A percentile compares a stretch with the other conserved stretches of the same genome.
phyloP scores from a whole-genome alignment of 2,329 filamentous ascomycete genomes.

The Colletotrichum neosansevieriae region DNA sequence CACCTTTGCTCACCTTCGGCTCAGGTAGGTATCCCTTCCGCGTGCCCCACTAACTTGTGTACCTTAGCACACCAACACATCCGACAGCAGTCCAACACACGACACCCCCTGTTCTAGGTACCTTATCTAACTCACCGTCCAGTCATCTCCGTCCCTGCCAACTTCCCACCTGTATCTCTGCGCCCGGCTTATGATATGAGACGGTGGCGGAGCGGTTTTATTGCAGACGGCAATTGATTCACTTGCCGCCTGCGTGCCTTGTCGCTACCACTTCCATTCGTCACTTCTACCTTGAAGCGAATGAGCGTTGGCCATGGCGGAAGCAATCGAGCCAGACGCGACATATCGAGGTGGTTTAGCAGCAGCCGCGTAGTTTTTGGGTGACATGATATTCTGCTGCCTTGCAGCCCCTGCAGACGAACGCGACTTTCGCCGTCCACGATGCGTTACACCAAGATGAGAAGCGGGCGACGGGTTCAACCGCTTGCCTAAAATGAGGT shows the following conservation, averaged over 20 bases:
- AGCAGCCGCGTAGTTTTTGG: slow-evolving; percentile 14
- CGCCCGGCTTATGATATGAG: slow-evolving; percentile 34
- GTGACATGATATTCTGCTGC: neutral
- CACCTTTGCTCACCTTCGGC: too few species aligned
- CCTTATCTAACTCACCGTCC: slow-evolving; percentile 15
- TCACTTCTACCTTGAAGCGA: slow-evolving; percentile 5
- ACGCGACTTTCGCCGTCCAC: neutral
- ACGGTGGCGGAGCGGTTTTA: slow-evolving; percentile 33
- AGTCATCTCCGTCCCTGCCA: slow-evolving; percentile 20
- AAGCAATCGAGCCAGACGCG: neutral
- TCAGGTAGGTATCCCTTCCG: slow-evolving; percentile 7
- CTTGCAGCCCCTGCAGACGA: neutral
- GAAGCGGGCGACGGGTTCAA: neutral
- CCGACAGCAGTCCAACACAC: too few species aligned
- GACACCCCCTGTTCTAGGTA: neutral
- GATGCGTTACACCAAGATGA: neutral
- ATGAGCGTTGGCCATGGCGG: neutral
- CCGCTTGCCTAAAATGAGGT: neutral
- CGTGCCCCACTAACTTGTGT: slow-evolving; percentile 28
- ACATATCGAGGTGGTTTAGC: slow-evolving; percentile 15
- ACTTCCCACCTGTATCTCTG: slow-evolving; percentile 19
- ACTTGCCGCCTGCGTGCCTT: neutral
- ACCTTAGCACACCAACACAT: slow-evolving; percentile 5
- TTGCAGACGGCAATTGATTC: slow-evolving; percentile 25
- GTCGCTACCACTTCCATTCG: slow-evolving; percentile 23